Base-by-base conservation (phyloP, 345 rosid genomes). In the Brassica napus region DNA sequence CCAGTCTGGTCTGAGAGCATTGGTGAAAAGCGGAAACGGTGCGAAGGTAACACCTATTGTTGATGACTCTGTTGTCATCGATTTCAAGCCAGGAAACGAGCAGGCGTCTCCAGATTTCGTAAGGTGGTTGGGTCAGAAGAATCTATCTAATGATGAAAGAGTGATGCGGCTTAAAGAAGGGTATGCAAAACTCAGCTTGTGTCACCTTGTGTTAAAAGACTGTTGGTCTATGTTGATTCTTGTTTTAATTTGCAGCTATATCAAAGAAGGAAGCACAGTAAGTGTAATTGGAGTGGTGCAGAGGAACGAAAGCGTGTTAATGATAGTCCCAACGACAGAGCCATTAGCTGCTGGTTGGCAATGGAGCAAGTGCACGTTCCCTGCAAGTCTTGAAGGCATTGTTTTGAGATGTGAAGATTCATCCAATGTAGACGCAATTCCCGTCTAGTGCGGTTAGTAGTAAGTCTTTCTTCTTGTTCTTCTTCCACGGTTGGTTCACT, bases 191-290 rank as follows among this genome's bases (percentile, higher is more conserved):
- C 65, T 18, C 21, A 18, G 21, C 21, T 18, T 18, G 21, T 18
- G 21, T 18, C 5, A 5, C 39, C 32, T 39, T 11, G 31, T 18
- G 54, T 62, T 72, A 15, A 73, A 30, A 15, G 3, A 15, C 7
- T 23, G 35, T 15, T 65, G 21, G 21, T 18, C 21, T 18, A 18
- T 18, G 21, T 18, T 18, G 21, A 18, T 18, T 18, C 63, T 8
- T 52, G 3, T 58, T 44, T 31, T 14, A 0, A 6, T 58, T 62
- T 74, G 47, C 76, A 93, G 99, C 86, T 93, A 85, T 68, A 93
- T 96, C 81, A 96, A 96, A 86, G 98, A 96, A 84, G 99, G 99
- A 71, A 96, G 97, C 89, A 90, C 98, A 0, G 98, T 93, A 1
- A 96, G 98, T 72, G 94, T 96, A 39, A 89, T 96, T 88, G 98